A percentile compares a stretch with the other conserved stretches of the same genome.
These are phyloP conservation scores for Populus hybrid DNA, from an alignment of 441 rosid genomes.

Conservation along the genomic window DNA sequence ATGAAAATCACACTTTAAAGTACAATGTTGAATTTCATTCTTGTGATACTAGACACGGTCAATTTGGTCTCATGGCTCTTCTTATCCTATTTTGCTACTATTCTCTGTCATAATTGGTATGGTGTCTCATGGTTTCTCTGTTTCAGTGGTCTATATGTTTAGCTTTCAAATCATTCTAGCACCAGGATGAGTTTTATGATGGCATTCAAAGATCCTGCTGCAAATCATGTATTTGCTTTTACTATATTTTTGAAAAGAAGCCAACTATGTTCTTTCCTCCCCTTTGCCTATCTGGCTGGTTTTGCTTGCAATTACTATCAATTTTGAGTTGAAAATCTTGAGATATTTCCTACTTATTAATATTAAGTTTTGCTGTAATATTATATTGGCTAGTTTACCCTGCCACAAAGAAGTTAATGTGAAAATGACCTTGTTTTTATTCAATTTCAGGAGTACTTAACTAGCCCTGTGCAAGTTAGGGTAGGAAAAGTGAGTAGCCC, in stretches of 20 bases:
- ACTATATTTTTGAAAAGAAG: background rate
- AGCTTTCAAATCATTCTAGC: background rate
- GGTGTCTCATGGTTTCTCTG: background rate
- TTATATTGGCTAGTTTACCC: background rate
- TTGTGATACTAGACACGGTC: background rate
- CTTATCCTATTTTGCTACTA: background rate
- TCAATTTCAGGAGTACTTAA: conserved; percentile 44
- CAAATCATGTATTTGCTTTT: background rate
- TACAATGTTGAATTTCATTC: background rate
- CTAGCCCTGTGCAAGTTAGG: conserved; percentile 79
- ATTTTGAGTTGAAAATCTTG: background rate
- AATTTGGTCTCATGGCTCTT: background rate
- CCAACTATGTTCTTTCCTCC: background rate
- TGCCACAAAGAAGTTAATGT: background rate
- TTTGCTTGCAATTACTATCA: background rate
- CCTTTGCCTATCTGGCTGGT: background rate
- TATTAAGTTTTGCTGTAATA: background rate
- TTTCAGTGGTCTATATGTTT: background rate
- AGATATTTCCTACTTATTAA: background rate
- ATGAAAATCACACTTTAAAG: background rate
- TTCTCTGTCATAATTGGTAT: background rate
- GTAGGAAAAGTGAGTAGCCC: conserved; percentile 76
- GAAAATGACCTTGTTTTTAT: background rate
- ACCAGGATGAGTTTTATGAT: background rate
- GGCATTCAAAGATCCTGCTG: background rate